These are phyloP conservation scores for Acanthamoeba healyi DNA, from an alignment of 208 protist genomes.

Conservation along the genomic window DNA sequence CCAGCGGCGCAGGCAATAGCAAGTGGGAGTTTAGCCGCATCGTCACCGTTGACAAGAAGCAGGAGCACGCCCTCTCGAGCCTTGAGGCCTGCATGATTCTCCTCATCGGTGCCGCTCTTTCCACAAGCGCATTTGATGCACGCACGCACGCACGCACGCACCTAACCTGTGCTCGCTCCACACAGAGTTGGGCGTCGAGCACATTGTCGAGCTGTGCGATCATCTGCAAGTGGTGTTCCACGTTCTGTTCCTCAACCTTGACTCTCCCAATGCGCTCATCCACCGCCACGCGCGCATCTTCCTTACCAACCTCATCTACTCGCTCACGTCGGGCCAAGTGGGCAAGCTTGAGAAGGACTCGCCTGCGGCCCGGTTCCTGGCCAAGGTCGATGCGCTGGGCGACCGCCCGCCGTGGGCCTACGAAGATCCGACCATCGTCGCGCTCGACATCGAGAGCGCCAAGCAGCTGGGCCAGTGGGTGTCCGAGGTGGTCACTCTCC, in stretches of 20 bases:
- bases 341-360: slow-evolving; percentile 43
- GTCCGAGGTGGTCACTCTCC: not conserved
- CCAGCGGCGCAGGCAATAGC: not conserved
- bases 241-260: not conserved
- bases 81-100: slow-evolving; percentile 48
- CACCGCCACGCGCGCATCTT: not conserved
- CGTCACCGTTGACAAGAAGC: not conserved
- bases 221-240: slow-evolving; percentile 10
- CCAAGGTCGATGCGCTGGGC: not conserved
- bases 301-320: slow-evolving; percentile 20
- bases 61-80: not conserved
- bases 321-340: not conserved
- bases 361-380: not conserved
- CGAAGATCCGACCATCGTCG: too few species aligned
- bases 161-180: not conserved
- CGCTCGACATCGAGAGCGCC: slow-evolving; percentile 37
- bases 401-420: not conserved
- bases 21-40: slow-evolving; percentile 31
- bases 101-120: slow-evolving; percentile 20
- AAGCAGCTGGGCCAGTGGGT: slow-evolving; percentile 36
- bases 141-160: not conserved
- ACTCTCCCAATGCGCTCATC: slow-evolving; percentile 6
- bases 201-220: not conserved
- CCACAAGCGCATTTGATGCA: too few species aligned
- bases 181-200: not conserved